Evolutionary conservation across 768 basidiomycete genomes (phyloP).

Genomic region (Tulasnella sp.): DNA sequence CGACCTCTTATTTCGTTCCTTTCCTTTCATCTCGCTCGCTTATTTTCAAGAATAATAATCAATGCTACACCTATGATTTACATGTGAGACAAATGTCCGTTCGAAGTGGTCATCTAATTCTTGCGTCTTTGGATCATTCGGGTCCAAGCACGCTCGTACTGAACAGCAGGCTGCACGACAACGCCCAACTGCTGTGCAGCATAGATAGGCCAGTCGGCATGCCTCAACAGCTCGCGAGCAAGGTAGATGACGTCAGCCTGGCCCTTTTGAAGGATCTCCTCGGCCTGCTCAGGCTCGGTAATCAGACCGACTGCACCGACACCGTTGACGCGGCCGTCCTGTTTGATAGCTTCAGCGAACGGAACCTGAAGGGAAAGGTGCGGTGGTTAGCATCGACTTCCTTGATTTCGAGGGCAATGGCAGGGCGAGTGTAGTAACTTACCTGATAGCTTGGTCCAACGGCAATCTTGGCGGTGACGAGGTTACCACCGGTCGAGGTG

Average conservation of each 20-base stretch:
- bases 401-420: not conserved
- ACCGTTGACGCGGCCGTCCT: constrained; percentile 51
- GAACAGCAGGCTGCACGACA: constrained; percentile 64
- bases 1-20: not conserved
- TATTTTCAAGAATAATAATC: not conserved
- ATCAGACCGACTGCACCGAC: constrained; percentile 72
- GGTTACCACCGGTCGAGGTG: constrained; percentile 64
- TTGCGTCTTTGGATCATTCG: constrained; percentile 38
- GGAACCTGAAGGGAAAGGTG: constrained; percentile 48
- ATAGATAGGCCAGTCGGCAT: constrained; percentile 49
- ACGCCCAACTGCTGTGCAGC: constrained; percentile 63
- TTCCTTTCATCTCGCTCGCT: not conserved
- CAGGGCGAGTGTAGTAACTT: constrained; percentile 15
- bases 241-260: constrained; percentile 67
- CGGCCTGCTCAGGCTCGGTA: constrained; percentile 57
- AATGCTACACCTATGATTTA: constrained; percentile 15
- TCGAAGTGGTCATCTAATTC: not conserved
- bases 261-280: constrained; percentile 60
- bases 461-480: constrained; percentile 55
- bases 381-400: not conserved
- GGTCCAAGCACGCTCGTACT: constrained; percentile 63
- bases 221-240: constrained; percentile 62
- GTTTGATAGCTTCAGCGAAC: constrained; percentile 64
- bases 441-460: constrained; percentile 62
- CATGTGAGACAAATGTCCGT: not conserved